These are phyloP conservation scores for Ganoderma multipileum DNA, from an alignment of 1,284 basidiomycete species.

Conservation along the genomic window DNA sequence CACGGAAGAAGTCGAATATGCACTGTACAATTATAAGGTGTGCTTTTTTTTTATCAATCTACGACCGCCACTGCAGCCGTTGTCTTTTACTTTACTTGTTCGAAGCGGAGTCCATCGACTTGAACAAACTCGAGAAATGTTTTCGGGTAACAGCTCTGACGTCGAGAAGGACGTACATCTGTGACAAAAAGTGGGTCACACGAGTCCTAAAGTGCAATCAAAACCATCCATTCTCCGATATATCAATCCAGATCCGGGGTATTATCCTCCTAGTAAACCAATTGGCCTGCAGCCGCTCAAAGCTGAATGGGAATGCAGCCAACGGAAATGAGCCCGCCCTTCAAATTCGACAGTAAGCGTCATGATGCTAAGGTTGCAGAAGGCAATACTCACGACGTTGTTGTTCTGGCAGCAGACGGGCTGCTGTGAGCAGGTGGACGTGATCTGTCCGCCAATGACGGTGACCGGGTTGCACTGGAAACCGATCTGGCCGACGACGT, in stretches of 20 bases:
- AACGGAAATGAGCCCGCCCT: slow-evolving; percentile 32
- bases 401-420: slow-evolving; percentile 35
- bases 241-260: slow-evolving; percentile 6
- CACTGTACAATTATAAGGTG: neutral
- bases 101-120: no score
- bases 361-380: no score
- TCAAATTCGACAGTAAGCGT: neutral
- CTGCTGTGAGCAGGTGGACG: slow-evolving; percentile 19
- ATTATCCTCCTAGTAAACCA: neutral
- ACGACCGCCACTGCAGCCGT: neutral
- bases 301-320: slow-evolving; percentile 32
- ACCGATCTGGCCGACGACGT: slow-evolving; percentile 21
- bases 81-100: neutral
- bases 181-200: neutral
- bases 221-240: slow-evolving; percentile 9
- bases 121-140: no score
- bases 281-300: slow-evolving; percentile 3
- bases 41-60: neutral
- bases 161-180: no score
- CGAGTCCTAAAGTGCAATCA: neutral
- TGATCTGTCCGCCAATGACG: slow-evolving; percentile 25
- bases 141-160: no score
- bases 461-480: slow-evolving; percentile 28
- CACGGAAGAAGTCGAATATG: neutral
- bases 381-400: slow-evolving; percentile 26